Conservation (phyloP, 441 rosid species). For the Lepidium campestre region DNA sequence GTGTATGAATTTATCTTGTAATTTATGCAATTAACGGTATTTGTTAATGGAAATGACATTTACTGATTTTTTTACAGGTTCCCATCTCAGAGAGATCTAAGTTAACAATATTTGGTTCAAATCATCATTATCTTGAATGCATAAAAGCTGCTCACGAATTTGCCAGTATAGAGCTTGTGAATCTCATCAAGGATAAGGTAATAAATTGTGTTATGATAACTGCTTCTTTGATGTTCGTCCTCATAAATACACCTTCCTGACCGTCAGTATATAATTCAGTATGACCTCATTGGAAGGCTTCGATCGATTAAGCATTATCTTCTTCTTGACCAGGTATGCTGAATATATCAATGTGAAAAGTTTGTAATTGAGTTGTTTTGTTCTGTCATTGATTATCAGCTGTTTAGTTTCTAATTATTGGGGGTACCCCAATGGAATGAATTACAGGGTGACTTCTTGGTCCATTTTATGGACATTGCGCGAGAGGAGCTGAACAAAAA, state of each 20-base stretch:
- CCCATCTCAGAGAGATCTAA: constrained; percentile 83
- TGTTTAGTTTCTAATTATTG: neutral
- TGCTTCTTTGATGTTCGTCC: constrained; percentile 8
- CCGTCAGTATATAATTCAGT: constrained; percentile 42
- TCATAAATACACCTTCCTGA: constrained; percentile 1
- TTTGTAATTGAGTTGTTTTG: neutral
- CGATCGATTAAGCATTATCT: constrained; percentile 92
- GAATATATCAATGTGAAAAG: neutral
- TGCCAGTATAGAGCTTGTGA: constrained; percentile 77
- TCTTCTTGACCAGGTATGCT: constrained; percentile 93
- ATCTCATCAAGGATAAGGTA: constrained; percentile 85
- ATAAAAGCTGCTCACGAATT: constrained; percentile 88
- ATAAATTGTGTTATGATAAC: constrained; percentile 2
- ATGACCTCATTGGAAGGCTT: constrained; percentile 87
- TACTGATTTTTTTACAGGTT: constrained; percentile 40
- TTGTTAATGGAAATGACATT: constrained; percentile 7
- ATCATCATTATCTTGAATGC: constrained; percentile 95
- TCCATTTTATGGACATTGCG: constrained; percentile 97
- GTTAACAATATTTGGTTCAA: constrained; percentile 73
- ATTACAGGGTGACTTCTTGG: constrained; percentile 91
- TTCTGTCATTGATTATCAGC: constrained; percentile 1
- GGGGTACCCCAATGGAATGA: constrained; percentile 5
- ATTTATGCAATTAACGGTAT: constrained; percentile 10
- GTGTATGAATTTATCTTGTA: constrained; percentile 4
- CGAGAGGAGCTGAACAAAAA: constrained; percentile 87